These are phyloP conservation scores for Cucurbita pepo DNA, from an alignment of 306 rosid species.

Conservation along the genomic window DNA sequence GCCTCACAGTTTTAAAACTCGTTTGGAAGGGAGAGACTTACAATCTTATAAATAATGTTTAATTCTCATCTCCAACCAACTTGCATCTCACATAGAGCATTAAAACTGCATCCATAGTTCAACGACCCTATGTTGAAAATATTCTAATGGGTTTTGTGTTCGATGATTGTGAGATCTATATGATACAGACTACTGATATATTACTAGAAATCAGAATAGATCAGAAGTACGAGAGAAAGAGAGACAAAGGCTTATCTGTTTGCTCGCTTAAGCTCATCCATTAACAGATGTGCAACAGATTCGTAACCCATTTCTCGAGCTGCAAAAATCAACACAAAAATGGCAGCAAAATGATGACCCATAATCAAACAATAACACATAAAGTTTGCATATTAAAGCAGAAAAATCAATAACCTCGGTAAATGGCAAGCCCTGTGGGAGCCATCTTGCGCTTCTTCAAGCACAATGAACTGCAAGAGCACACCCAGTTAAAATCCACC, in stretches of 20 bases:
- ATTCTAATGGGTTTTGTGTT: neutral
- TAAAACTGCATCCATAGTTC: too few relatives aligned
- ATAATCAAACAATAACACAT: neutral
- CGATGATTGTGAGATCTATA: neutral
- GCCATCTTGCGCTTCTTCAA: constrained; percentile 38
- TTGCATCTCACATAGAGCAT: too few relatives aligned
- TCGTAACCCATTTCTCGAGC: constrained; percentile 45
- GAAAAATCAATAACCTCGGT: constrained; percentile 23
- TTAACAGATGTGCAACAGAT: constrained; percentile 59
- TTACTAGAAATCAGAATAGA: neutral
- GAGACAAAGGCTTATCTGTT: neutral
- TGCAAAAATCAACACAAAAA: constrained; percentile 1
- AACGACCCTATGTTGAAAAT: too few relatives aligned
- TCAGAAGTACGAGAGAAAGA: neutral
- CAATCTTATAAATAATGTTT: too few relatives aligned
- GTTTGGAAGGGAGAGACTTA: too few relatives aligned
- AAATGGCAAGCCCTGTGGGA: constrained; percentile 63
- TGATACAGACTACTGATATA: neutral
- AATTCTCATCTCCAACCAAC: too few relatives aligned
- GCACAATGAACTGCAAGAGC: constrained; percentile 39
- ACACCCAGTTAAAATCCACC: neutral
- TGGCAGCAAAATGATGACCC: neutral
- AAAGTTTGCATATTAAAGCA: neutral
- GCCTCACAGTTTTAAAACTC: too few relatives aligned
- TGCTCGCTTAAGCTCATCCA: constrained; percentile 45